Evolutionary conservation across 148 eudicot genomes (phyloP), one percentile per base, ranked within the genome.

Genomic region (Chenopodium berlandieri): DNA sequence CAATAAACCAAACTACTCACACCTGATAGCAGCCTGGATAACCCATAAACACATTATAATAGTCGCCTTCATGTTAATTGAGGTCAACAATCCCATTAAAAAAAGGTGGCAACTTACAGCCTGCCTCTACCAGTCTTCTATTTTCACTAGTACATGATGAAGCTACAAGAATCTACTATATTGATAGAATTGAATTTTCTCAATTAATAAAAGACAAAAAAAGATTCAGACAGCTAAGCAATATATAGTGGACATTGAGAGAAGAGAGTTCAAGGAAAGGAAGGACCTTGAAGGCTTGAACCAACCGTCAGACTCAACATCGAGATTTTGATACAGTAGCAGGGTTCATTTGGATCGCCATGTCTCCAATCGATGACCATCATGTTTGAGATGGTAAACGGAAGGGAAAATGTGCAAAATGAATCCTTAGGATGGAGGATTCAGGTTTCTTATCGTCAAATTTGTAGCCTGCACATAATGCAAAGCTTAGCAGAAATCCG

Each of bases 351-450:
- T n/a, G 37, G 16, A 72, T 82, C 80, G 34, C 37, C 75, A 78
- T 75, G 79, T 80, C 66, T 75, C 84, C 13, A 79, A 32, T 67
- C 79, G 83, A 73, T 37, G 84, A 65, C 83, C 87, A 7, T 81
- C 90, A 60, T 68, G 85, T 77, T 74, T 88, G 88, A 75, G 95
- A 82, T 73, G 93, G 97, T 58, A 78, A 86, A 34, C 86, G 90
- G 72, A 95, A 92, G 11, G 98, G 98, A 78, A 95, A 95, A 84
- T 95, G 93, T 25, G 97, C 98, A 81, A 93, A 93, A 71, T 88
- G 90, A 78, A 95, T 89, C 86, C 75, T 88, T 79, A 95, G 54
- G 67, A 82, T 83, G 9, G 94, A 85, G 70, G 97, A 85, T 4
- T 93, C 91, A 0, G 91, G 89, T 75, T 93, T 93, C 83, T 88